Base-by-base conservation (phyloP, 208 protist species). In the Crithidia brevicula region DNA sequence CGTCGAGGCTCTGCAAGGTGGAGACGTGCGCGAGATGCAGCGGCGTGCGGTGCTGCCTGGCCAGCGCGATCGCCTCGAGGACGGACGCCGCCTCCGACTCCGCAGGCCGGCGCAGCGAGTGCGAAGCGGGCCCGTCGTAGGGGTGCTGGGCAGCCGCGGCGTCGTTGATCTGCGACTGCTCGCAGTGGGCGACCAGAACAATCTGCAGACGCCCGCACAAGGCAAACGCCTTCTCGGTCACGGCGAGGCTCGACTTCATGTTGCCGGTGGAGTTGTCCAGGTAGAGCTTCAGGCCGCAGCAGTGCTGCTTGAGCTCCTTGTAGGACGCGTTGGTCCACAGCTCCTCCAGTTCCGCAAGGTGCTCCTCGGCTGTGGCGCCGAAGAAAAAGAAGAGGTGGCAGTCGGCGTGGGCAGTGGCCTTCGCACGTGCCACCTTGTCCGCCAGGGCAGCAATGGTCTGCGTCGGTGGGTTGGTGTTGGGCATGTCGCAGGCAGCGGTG, bases 21-120 rank as follows among this genome's bases (percentile, higher is more conserved):
- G 87, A 95, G 3, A 98, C 68, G 66, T 98, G 93, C 8, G 92
- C 91, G 52, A 98, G 85, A 69, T 98, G 96, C 47, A 98, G 75
- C 27, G 69, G 79, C 22, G 92, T 93, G 54, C 71, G 58, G 69
- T 91, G 56, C 43, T 67, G 65, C 22, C 72, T 59, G 11, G 88
- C 89, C n/a, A 92, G 61, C 5, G 67, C 79, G 62, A 96, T 90
- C 25, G 89, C 92, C 53, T 85, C 62, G 31, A 43, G 34, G 27
- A 94, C 80, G 16, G 92, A 91, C 15, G 78, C 68, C 38, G 72
- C 79, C 83, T 94, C 87, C 20, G 85, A 86, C 52, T 89, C 79
- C 22, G 76, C 77, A 16, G 89, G 89, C 33, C 92, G 83, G n/a
- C 89, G 89, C 61, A 86, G 60, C 18, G 87, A 92, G 80, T 96